Conservation (phyloP, 495 filamentous ascomycete species). For the Neurospora sp. region DNA sequence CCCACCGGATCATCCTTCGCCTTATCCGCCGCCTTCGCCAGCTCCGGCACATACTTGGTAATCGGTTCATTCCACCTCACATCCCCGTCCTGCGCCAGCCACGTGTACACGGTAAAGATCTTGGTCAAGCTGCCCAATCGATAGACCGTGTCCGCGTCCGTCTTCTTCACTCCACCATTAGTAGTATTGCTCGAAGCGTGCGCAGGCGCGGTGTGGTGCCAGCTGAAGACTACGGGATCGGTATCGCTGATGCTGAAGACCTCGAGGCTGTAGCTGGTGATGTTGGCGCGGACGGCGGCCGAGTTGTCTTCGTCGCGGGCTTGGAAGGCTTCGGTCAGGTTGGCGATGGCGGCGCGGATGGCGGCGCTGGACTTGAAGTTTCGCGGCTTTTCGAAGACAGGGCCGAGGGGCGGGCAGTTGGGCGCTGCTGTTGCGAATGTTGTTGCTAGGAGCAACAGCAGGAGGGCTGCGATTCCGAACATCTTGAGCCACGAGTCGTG, state of each 20-base stretch:
- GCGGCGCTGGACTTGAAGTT: slow-evolving; percentile 23
- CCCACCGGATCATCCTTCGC: slow-evolving; percentile 27
- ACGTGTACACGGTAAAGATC: slow-evolving; percentile 37
- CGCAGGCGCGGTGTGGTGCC: slow-evolving; percentile 35
- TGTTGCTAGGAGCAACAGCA: slow-evolving; percentile 3
- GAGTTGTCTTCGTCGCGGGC: slow-evolving; percentile 23
- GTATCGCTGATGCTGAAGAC: slow-evolving; percentile 36
- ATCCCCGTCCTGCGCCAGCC: slow-evolving; percentile 35
- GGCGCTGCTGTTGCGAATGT: slow-evolving; percentile 12
- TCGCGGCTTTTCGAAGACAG: slow-evolving; percentile 35
- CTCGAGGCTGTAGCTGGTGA: slow-evolving; percentile 42
- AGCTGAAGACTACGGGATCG: slow-evolving; percentile 33
- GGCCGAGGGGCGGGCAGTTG: slow-evolving; percentile 41
- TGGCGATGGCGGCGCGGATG: slow-evolving; percentile 27
- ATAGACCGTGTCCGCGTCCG: slow-evolving; percentile 40
- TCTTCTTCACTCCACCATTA: slow-evolving; percentile 25
- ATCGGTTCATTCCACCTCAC: slow-evolving; percentile 33
- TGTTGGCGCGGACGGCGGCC: slow-evolving; percentile 25
- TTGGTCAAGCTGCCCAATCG: slow-evolving; percentile 42
- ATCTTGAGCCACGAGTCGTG: neutral
- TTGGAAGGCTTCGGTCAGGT: slow-evolving; percentile 26
- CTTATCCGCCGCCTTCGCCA: slow-evolving; percentile 25
- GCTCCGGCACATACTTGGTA: slow-evolving; percentile 48
- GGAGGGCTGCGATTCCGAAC: neutral
- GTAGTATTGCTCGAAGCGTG: slow-evolving; percentile 14